A percentile compares a stretch with the other conserved stretches of the same genome.
phyloP scores from a whole-genome alignment of 78 protist genomes.

The Protostelium mycophagum region DNA sequence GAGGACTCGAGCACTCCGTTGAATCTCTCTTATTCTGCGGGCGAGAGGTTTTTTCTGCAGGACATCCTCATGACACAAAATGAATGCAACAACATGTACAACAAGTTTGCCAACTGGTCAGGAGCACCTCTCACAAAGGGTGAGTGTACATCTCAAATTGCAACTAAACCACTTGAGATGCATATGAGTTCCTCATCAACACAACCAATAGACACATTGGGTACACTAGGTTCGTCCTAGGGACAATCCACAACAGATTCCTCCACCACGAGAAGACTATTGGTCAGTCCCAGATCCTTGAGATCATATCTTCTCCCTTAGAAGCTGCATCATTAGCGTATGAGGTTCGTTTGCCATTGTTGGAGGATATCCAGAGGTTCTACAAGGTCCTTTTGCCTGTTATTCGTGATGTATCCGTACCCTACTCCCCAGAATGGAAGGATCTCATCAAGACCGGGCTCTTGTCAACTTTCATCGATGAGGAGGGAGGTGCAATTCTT shows the following conservation, averaged over 20 bases:
- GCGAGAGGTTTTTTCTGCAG: slow-evolving; percentile 1
- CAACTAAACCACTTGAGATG: background rate
- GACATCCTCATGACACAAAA: slow-evolving; percentile 1
- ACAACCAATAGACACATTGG: background rate
- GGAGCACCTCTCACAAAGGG: background rate
- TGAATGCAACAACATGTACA: slow-evolving; percentile 1
- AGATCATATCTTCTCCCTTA: background rate
- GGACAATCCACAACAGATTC: slow-evolving; percentile 1
- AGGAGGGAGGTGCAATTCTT: background rate
- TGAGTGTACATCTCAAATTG: slow-evolving; percentile 1
- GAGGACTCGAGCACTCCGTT: background rate
- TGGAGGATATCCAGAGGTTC: slow-evolving; percentile 1
- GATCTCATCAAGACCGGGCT: background rate
- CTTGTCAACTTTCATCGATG: background rate
- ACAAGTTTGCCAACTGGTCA: background rate
- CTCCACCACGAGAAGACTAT: slow-evolving; percentile 1
- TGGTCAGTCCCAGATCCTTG: slow-evolving; percentile 2
- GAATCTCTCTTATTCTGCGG: slow-evolving; percentile 1
- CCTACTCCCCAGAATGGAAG: slow-evolving; percentile 2
- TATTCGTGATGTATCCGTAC: background rate
- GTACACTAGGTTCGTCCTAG: background rate
- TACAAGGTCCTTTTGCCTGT: slow-evolving; percentile 1
- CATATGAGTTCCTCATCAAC: slow-evolving; percentile 1
- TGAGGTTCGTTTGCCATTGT: background rate
- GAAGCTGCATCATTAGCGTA: slow-evolving; percentile 1